These are phyloP conservation scores for Inosperma sp. DNA, from an alignment of 768 basidiomycete species.

Conservation along the genomic window DNA sequence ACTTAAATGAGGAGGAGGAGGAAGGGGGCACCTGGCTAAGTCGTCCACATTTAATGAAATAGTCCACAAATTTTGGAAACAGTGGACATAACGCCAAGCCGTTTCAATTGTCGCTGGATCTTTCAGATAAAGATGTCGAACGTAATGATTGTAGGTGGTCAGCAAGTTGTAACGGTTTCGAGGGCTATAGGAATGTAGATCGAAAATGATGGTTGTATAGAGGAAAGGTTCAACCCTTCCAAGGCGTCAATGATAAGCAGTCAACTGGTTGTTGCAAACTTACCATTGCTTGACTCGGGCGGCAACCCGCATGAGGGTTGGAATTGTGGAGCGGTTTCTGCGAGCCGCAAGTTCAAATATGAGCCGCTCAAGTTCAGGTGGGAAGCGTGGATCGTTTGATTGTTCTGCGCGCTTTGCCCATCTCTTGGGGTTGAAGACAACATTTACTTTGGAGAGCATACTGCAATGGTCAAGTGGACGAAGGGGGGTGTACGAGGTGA, in stretches of 20 bases:
- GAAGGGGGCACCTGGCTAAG: not conserved
- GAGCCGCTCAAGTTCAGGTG: not conserved
- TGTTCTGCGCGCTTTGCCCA: no score
- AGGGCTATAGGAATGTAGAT: not conserved
- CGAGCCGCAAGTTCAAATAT: not conserved
- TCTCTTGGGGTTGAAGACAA: no score
- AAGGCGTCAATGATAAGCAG: not conserved
- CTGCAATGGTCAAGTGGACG: no score
- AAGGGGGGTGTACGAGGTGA: no score
- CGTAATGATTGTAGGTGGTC: not conserved
- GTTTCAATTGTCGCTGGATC: not conserved
- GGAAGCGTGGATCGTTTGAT: not conserved
- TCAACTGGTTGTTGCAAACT: not conserved
- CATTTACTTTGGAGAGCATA: no score
- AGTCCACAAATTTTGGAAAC: not conserved
- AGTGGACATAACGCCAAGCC: not conserved
- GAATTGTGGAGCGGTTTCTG: not conserved
- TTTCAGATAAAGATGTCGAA: not conserved
- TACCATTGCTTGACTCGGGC: not conserved
- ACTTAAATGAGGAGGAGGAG: not conserved
- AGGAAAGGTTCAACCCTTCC: not conserved
- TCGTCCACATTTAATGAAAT: not conserved
- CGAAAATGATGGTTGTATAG: not conserved
- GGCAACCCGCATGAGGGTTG: not conserved
- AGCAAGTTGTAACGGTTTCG: not conserved